These are phyloP conservation scores for Trichosporon ovoides DNA, from an alignment of 1,284 basidiomycete genomes.

Conservation along the genomic window DNA sequence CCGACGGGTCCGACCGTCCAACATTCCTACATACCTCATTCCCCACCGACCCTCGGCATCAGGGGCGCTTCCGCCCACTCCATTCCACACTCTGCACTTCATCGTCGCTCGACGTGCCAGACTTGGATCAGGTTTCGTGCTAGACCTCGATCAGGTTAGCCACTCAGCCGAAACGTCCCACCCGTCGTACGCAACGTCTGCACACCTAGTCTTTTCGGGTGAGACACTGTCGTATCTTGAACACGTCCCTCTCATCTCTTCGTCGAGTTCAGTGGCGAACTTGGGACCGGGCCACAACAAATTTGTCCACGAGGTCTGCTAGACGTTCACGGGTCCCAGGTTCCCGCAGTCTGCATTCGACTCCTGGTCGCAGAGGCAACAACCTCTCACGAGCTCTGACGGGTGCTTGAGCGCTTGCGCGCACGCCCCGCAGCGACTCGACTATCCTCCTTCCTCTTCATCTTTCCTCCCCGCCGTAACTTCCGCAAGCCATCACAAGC, in stretches of 20 bases:
- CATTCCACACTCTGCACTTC: slow-evolving; percentile 5
- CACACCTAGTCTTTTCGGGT: neutral
- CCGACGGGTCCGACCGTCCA: too few species aligned
- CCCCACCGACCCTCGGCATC: neutral
- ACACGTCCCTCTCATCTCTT: neutral
- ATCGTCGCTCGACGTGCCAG: neutral
- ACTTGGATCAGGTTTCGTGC: neutral
- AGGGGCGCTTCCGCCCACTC: slow-evolving; percentile 4
- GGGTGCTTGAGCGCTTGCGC: neutral
- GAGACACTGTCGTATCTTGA: neutral
- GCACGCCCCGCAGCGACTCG: neutral
- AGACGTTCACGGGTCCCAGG: neutral
- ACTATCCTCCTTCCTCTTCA: neutral
- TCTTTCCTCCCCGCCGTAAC: neutral
- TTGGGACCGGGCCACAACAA: neutral
- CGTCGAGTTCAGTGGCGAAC: neutral
- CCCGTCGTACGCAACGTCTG: neutral
- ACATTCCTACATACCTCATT: slow-evolving; percentile 3
- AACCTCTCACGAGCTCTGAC: neutral
- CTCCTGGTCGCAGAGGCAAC: neutral
- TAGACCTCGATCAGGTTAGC: neutral
- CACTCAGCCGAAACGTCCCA: neutral
- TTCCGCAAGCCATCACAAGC: neutral
- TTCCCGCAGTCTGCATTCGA: neutral
- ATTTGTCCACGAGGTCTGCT: neutral